A percentile compares a stretch with the other conserved stretches of the same genome.
Conservation (phyloP, 2,329 filamentous ascomycete species). For the Sordariomycetes sp. region DNA sequence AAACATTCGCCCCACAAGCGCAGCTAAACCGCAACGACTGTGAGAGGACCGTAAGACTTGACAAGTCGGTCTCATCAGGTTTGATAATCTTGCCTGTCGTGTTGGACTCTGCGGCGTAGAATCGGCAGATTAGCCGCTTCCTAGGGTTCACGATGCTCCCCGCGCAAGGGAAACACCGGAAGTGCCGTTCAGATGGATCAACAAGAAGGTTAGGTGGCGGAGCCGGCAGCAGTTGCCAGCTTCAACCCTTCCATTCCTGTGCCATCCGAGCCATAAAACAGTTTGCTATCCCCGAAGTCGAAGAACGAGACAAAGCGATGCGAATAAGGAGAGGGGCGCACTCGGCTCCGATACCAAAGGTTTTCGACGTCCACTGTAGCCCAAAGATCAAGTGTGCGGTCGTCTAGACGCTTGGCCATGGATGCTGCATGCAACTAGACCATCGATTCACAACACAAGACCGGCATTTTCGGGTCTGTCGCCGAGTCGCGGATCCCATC, state of each 20-base stretch:
- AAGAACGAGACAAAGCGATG: conserved; percentile 33
- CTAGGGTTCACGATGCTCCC: background rate
- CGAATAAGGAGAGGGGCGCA: conserved; percentile 14
- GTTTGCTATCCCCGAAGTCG: conserved; percentile 21
- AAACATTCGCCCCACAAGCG: conserved; percentile 17
- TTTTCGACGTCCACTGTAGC: conserved; percentile 1
- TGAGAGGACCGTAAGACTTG: background rate
- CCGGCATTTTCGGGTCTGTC: too few species aligned
- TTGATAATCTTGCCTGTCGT: too few species aligned
- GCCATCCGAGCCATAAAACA: conserved; percentile 29
- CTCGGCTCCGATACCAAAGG: conserved; percentile 1
- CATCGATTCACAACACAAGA: too few species aligned
- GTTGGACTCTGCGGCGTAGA: too few species aligned
- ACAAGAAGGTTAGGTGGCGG: conserved; percentile 9
- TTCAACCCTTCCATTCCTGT: conserved; percentile 9
- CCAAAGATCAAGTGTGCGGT: background rate
- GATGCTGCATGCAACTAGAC: too few species aligned
- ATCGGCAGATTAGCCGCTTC: background rate
- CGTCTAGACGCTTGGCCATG: too few species aligned
- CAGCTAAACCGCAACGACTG: conserved; percentile 28
- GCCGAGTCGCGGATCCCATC: conserved; percentile 5
- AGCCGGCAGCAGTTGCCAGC: conserved; percentile 5
- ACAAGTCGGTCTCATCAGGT: background rate
- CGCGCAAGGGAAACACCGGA: conserved; percentile 20
- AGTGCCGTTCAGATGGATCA: conserved; percentile 27